Evolutionary conservation across 192 early-diverging fungal genomes (phyloP), one percentile per base, ranked within the genome.

Genomic region (Backusella parvicylindrica): DNA sequence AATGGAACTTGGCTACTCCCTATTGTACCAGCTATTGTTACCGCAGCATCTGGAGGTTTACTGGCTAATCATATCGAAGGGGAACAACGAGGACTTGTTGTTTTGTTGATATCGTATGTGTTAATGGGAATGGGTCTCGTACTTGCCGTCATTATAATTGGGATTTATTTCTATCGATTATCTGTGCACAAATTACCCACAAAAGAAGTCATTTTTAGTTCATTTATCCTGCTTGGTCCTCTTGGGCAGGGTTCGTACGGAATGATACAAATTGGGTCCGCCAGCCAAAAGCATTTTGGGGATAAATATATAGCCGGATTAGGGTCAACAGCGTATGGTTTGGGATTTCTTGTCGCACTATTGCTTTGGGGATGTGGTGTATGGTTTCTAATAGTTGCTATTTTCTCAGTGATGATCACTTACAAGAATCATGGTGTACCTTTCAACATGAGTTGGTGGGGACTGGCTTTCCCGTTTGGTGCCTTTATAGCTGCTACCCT

Each of bases 401-500:
- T 82, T 9, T 81, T 81, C 67, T 79, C 85, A 0, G 76, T 87
- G 12, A 9, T 75, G 2, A 4, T n/a, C 30, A 65, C 56, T 2
- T 72, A 70, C 66, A 80, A 81, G 2, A 70, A 77, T 21, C 41
- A 16, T 28, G 41, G 32, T 4, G 53, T 89, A 13, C 80, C 83
- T 1, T 89, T 89, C 53, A 85, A 86, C 68, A 79, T 88, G 49
- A 85, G 88, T 0, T 89, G 85, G 82, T 89, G 88, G 88, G 85
- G 86, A 23, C 76, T 86, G 6, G 86, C 83, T n/a, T 89, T 89
- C 75, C 88, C 88, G 1, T 30, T 85, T 9, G 83, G 86, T 65
- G 83, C 81, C 0, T 82, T 84, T 67, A 65, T 77, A 3, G 11
- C 73, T 31, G 63, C 73, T 32, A 74, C 73, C 0, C 3, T 74